Evolutionary conservation across 352 stramenopile genomes (phyloP).

Genomic region (Phytophthora sp.): DNA sequence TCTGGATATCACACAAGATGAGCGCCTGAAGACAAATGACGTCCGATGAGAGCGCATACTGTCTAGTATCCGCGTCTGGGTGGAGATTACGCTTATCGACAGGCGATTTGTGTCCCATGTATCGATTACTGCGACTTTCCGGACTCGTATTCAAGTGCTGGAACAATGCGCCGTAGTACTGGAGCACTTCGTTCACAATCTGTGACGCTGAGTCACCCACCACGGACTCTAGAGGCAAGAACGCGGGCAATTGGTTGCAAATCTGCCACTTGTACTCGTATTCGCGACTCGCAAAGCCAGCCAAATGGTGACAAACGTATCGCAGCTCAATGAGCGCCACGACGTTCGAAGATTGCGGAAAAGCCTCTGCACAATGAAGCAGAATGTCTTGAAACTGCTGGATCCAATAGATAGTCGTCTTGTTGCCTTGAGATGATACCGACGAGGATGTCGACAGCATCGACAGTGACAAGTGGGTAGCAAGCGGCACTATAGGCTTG

Average conservation of each 20-base stretch:
- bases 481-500: constrained; percentile 39
- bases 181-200: constrained; percentile 79
- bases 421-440: constrained; percentile 49
- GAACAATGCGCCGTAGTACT: constrained; percentile 77
- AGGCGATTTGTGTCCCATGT: constrained; percentile 34
- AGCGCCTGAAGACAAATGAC: constrained; percentile 69
- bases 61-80: constrained; percentile 12
- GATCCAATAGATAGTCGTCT: constrained; percentile 79
- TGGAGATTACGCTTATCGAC: constrained; percentile 7
- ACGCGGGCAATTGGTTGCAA: constrained; percentile 63
- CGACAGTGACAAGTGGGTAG: constrained; percentile 46
- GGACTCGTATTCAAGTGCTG: constrained; percentile 63
- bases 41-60: constrained; percentile 60
- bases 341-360: constrained; percentile 69
- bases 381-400: constrained; percentile 81
- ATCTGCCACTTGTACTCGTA: constrained; percentile 83
- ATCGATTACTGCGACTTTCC: constrained; percentile 48
- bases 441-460: constrained; percentile 46
- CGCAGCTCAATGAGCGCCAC: constrained; percentile 79
- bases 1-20: constrained; percentile 82
- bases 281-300: constrained; percentile 58
- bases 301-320: constrained; percentile 84
- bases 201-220: constrained; percentile 62
- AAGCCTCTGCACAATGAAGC: constrained; percentile 67
- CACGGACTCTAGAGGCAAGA: constrained; percentile 53